Conservation (phyloP, 1,284 basidiomycete species). For the Moesziomyces parantarcticus region DNA sequence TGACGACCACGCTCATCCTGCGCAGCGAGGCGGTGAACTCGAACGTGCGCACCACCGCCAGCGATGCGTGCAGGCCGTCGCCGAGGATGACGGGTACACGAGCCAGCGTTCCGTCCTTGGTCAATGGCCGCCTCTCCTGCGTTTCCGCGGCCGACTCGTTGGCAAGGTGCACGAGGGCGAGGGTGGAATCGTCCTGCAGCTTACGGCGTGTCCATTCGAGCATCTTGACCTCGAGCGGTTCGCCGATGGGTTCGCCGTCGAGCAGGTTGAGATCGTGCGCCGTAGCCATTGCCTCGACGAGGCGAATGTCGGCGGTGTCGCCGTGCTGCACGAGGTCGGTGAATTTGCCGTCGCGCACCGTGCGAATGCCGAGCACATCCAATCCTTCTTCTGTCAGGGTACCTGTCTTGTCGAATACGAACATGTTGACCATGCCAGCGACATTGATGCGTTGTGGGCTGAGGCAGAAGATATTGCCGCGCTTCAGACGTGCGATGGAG, state of each 20-base stretch:
- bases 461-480: conserved; percentile 33
- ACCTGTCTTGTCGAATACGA: conserved; percentile 51
- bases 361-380: conserved; percentile 35
- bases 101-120: conserved; percentile 24
- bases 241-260: conserved; percentile 38
- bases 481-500: conserved; percentile 27
- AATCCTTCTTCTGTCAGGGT: conserved; percentile 44
- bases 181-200: conserved; percentile 27
- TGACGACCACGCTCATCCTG: conserved; percentile 49
- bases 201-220: conserved; percentile 30
- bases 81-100: conserved; percentile 33
- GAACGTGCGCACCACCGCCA: conserved; percentile 33
- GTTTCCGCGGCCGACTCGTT: conserved; percentile 3
- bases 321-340: conserved; percentile 10
- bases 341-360: conserved; percentile 13
- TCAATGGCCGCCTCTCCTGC: conserved; percentile 10
- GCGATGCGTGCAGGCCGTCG: background rate
- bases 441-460: conserved; percentile 52
- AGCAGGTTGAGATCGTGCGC: conserved; percentile 44
- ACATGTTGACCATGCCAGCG: conserved; percentile 37
- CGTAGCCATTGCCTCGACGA: conserved; percentile 33
- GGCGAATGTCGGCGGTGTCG: background rate
- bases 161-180: conserved; percentile 19
- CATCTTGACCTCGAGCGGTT: conserved; percentile 52
- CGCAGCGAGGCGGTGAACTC: conserved; percentile 40